A percentile compares a stretch with the other conserved stretches of the same genome.
Conservation (phyloP, 2,329 filamentous ascomycete species). For the Botrytis pseudocinerea region DNA sequence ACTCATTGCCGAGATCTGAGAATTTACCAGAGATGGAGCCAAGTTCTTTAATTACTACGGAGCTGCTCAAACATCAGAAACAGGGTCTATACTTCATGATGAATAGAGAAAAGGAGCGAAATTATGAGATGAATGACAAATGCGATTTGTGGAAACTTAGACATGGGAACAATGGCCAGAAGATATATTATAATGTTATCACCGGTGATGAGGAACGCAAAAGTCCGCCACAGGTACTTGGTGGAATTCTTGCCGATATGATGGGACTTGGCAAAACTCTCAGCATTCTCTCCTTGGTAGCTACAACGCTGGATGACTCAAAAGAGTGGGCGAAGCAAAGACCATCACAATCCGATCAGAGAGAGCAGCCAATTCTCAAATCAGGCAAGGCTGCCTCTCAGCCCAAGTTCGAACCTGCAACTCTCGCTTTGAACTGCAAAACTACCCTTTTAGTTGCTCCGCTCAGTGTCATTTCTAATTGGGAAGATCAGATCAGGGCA, state of each 20-base stretch:
- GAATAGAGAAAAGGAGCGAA: constrained; percentile 68
- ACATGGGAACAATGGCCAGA: constrained; percentile 55
- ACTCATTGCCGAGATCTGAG: constrained; percentile 74
- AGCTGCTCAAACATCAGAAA: constrained; percentile 81
- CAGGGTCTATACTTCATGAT: constrained; percentile 88
- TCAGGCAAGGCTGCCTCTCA: constrained; percentile 36
- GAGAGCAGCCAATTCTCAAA: constrained; percentile 36
- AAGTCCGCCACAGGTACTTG: constrained; percentile 65
- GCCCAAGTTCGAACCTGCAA: constrained; percentile 40
- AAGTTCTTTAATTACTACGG: constrained; percentile 59
- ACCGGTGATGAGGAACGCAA: constrained; percentile 65
- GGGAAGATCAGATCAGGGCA: constrained; percentile 86
- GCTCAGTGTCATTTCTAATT: constrained; percentile 88
- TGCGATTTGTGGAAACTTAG: constrained; percentile 73
- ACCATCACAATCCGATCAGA: constrained; percentile 44
- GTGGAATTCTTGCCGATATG: constrained; percentile 79
- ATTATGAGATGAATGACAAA: constrained; percentile 58
- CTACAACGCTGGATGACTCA: constrained; percentile 64
- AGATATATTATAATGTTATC: constrained; percentile 78
- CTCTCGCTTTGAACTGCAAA: constrained; percentile 66
- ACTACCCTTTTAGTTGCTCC: constrained; percentile 87
- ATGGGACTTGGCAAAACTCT: constrained; percentile 89
- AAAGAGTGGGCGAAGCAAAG: constrained; percentile 57
- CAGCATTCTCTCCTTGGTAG: constrained; percentile 78
- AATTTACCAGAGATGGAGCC: constrained; percentile 74